These are phyloP conservation scores for Leccinum olivaceopallidum DNA, from an alignment of 768 basidiomycete genomes.

Conservation along the genomic window DNA sequence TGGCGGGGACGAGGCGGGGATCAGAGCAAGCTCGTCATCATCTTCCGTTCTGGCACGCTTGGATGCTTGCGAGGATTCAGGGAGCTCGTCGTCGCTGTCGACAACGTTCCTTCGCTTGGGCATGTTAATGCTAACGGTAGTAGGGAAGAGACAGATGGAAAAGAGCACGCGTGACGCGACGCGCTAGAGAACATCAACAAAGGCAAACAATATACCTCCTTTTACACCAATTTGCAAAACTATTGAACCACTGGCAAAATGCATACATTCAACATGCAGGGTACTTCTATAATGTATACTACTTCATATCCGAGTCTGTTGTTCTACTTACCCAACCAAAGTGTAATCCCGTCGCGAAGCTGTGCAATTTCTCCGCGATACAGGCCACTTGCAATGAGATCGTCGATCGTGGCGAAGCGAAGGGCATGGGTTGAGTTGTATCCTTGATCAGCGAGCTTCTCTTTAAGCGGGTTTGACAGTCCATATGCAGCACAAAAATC, in stretches of 20 bases:
- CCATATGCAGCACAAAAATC: background rate
- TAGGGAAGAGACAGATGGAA: conserved; percentile 5
- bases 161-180: conserved; percentile 31
- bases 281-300: too few species aligned
- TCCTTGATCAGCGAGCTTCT: background rate
- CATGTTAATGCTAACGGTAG: conserved; percentile 38
- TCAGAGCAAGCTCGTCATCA: conserved; percentile 33
- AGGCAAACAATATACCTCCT: conserved; percentile 20
- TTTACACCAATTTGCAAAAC: too few species aligned
- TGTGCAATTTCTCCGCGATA: background rate
- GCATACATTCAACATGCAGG: too few species aligned
- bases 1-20: conserved; percentile 14
- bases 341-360: background rate
- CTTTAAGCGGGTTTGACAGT: background rate
- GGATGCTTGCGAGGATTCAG: conserved; percentile 33
- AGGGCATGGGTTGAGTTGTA: background rate
- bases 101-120: conserved; percentile 50
- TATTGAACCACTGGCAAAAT: too few species aligned
- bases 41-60: conserved; percentile 49
- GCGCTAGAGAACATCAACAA: conserved; percentile 16
- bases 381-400: background rate
- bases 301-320: too few species aligned
- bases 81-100: conserved; percentile 45
- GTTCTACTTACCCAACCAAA: background rate
- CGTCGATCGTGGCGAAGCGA: background rate